phyloP scores from a whole-genome alignment of 306 rosid genomes.

The Malus fusca region DNA sequence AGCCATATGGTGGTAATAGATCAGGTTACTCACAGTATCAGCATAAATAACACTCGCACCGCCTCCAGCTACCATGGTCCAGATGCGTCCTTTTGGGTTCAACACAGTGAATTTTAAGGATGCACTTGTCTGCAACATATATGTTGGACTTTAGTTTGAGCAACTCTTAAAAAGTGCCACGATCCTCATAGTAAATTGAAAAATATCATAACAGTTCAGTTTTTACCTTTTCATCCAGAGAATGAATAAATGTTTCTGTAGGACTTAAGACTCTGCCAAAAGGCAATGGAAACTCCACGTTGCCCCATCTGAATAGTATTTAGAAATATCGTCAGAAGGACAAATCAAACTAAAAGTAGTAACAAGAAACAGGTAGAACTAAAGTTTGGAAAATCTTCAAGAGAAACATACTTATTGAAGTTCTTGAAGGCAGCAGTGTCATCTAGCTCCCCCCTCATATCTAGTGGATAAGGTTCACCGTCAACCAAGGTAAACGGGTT shows the following conservation, averaged over 20 bases:
- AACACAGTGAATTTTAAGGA: slow-evolving; percentile 73
- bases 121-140: slow-evolving; percentile 66
- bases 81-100: slow-evolving; percentile 86
- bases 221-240: slow-evolving; percentile 70
- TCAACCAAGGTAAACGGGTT: slow-evolving; percentile 75
- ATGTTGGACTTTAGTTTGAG: slow-evolving; percentile 1
- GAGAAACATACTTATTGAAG: slow-evolving; percentile 52
- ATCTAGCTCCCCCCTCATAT: slow-evolving; percentile 90
- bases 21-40: slow-evolving; percentile 54
- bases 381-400: not conserved
- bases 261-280: slow-evolving; percentile 74
- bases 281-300: slow-evolving; percentile 75
- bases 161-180: not conserved
- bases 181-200: not conserved
- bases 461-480: slow-evolving; percentile 74
- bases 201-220: not conserved
- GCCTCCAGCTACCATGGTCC: slow-evolving; percentile 95
- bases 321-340: not conserved
- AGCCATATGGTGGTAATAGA: not conserved
- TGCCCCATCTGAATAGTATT: slow-evolving; percentile 62
- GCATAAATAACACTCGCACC: slow-evolving; percentile 93
- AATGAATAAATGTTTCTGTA: slow-evolving; percentile 64
- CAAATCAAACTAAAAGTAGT: not conserved
- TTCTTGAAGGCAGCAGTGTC: slow-evolving; percentile 88
- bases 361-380: not conserved